phyloP scores from a whole-genome alignment of 1,139 yeast species.

The Meyerozyma elateridarum region DNA sequence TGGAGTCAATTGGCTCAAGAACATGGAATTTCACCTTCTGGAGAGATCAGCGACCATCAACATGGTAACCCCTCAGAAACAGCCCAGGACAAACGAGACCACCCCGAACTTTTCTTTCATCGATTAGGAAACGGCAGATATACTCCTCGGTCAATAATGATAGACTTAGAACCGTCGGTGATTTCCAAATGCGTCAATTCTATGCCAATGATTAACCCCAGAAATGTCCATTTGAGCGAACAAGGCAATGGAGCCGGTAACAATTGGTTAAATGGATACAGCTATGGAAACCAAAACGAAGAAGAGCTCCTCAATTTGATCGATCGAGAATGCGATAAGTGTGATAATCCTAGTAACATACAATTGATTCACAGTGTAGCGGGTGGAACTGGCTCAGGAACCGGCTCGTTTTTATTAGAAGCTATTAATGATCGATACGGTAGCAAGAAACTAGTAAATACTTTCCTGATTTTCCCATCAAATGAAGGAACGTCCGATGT shows the following conservation, averaged over 20 bases:
- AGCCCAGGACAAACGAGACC: constrained; percentile 32
- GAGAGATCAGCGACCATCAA: constrained; percentile 24
- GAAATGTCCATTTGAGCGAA: constrained; percentile 73
- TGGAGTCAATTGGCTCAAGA: constrained; percentile 89
- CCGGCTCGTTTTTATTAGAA: constrained; percentile 81
- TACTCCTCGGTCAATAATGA: constrained; percentile 80
- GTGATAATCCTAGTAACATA: constrained; percentile 87
- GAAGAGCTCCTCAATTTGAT: constrained; percentile 78
- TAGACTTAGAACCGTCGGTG: constrained; percentile 91
- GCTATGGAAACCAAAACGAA: constrained; percentile 62
- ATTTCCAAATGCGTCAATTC: constrained; percentile 56
- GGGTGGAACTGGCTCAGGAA: constrained; percentile 97
- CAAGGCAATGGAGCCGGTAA: constrained; percentile 93
- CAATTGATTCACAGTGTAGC: constrained; percentile 95
- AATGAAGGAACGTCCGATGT: constrained; percentile 80
- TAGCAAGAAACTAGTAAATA: constrained; percentile 75
- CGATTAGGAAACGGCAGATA: constrained; percentile 70
- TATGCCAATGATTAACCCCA: constrained; percentile 74
- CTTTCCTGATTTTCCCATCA: constrained; percentile 83
- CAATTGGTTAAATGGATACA: constrained; percentile 91
- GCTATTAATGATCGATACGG: constrained; percentile 71
- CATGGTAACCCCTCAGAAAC: constrained; percentile 1
- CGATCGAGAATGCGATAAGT: constrained; percentile 86
- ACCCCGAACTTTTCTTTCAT: constrained; percentile 81
- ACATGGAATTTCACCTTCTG: constrained; percentile 81